Evolutionary conservation across 2,329 filamentous ascomycete genomes (phyloP).

Genomic region (Xylariales sp.): DNA sequence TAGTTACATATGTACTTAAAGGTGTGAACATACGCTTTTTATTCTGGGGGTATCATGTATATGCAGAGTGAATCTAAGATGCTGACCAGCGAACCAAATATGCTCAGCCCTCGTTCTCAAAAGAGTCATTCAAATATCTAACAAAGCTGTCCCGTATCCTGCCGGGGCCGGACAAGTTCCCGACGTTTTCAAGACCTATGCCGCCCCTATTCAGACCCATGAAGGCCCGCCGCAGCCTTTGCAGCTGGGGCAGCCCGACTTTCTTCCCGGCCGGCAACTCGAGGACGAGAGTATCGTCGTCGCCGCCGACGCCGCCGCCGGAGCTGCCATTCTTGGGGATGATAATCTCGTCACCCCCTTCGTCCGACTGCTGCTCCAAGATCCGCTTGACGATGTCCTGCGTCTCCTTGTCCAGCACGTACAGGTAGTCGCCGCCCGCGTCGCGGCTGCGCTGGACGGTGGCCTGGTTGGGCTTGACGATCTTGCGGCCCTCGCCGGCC

Average conservation of each 20-base stretch:
- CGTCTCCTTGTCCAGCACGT: slow-evolving; percentile 73
- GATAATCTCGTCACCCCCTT: slow-evolving; percentile 54
- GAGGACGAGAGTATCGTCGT: slow-evolving; percentile 50
- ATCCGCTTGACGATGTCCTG: slow-evolving; percentile 71
- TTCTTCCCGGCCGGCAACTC: slow-evolving; percentile 60
- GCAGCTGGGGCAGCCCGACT: slow-evolving; percentile 69
- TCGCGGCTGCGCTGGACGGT: slow-evolving; percentile 62
- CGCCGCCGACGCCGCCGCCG: slow-evolving; percentile 13
- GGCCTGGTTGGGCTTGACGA: slow-evolving; percentile 69
- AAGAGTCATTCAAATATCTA: slow-evolving; percentile 61
- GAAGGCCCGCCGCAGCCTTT: slow-evolving; percentile 73
- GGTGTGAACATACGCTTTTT: too few species aligned
- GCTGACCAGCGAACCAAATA: too few species aligned
- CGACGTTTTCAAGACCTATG: slow-evolving; percentile 54
- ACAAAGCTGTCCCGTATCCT: slow-evolving; percentile 62
- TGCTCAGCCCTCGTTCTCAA: slow-evolving; percentile 54
- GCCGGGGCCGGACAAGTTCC: slow-evolving; percentile 43
- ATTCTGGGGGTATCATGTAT: too few species aligned
- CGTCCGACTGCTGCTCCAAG: slow-evolving; percentile 64
- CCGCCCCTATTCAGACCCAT: slow-evolving; percentile 70
- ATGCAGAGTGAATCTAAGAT: too few species aligned
- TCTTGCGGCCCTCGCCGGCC: slow-evolving; percentile 57
- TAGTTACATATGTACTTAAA: too few species aligned
- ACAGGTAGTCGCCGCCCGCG: slow-evolving; percentile 69
- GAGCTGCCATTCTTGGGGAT: too few species aligned